These are phyloP conservation scores for Sclerotinia minor DNA, from an alignment of 2,329 filamentous ascomycete species.

Conservation along the genomic window DNA sequence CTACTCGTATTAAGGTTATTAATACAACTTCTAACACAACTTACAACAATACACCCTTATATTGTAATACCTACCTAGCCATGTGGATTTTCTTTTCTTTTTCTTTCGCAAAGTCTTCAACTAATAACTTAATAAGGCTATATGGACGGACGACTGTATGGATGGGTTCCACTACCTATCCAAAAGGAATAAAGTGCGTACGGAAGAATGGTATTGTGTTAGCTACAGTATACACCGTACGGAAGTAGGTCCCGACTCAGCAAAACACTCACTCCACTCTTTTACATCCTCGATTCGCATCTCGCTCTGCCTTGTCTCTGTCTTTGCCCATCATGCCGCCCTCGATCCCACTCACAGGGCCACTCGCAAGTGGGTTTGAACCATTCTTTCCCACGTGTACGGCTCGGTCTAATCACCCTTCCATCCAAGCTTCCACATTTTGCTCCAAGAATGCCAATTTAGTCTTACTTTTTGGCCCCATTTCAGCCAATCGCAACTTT, in stretches of 20 bases:
- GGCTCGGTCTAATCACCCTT: conserved; percentile 1
- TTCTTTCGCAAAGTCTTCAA: neutral
- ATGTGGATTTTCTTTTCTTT: too few species aligned
- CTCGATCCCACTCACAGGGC: neutral
- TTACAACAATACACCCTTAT: too few species aligned
- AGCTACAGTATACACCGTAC: too few species aligned
- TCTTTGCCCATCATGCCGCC: neutral
- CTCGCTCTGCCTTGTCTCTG: conserved; percentile 3
- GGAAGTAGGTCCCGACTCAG: too few species aligned
- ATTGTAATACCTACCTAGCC: too few species aligned
- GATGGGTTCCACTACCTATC: neutral
- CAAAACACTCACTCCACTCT: neutral
- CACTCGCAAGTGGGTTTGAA: neutral
- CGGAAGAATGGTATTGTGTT: too few species aligned
- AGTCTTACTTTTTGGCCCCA: conserved; percentile 3
- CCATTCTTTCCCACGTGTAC: conserved; percentile 8
- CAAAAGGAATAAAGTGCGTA: too few species aligned
- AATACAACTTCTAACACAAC: too few species aligned
- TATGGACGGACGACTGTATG: too few species aligned
- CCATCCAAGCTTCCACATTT: neutral
- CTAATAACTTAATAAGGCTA: too few species aligned
- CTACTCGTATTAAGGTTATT: too few species aligned
- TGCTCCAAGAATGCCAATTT: neutral
- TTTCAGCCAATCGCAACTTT: conserved; percentile 20
- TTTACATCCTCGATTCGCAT: conserved; percentile 4